Conservation (phyloP, 2,329 filamentous ascomycete genomes). For the Fusarium tjaetaba region DNA sequence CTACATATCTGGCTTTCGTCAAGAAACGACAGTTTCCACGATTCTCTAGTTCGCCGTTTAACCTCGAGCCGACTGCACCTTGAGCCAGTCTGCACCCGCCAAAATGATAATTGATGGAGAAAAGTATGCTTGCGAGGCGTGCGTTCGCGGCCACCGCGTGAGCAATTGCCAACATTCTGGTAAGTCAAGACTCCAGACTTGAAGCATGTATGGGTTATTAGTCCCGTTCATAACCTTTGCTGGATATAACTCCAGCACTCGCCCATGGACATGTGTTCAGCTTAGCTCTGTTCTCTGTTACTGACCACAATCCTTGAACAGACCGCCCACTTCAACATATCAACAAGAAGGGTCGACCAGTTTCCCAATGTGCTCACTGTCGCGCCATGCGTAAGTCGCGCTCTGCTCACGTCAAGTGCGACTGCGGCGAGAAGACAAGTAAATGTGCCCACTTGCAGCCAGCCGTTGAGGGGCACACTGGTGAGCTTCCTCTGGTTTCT, state of each 20-base stretch:
- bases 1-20: slow-evolving; percentile 5
- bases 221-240: background rate
- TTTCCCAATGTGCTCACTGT: slow-evolving; percentile 98
- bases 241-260: background rate
- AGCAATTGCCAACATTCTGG: slow-evolving; percentile 97
- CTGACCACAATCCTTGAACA: slow-evolving; percentile 52
- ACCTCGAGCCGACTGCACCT: slow-evolving; percentile 20
- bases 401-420: slow-evolving; percentile 93
- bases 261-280: background rate
- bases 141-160: slow-evolving; percentile 96
- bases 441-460: slow-evolving; percentile 70
- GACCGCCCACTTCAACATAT: slow-evolving; percentile 93
- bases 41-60: background rate
- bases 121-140: slow-evolving; percentile 98
- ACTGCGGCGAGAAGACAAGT: slow-evolving; percentile 93
- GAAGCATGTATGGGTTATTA: background rate
- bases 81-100: slow-evolving; percentile 27
- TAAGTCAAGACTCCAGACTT: slow-evolving; percentile 58
- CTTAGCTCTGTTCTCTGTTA: slow-evolving; percentile 16
- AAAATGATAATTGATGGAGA: slow-evolving; percentile 90
- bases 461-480: slow-evolving; percentile 67
- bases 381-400: slow-evolving; percentile 96
- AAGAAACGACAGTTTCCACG: slow-evolving; percentile 8
- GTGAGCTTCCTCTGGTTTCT: slow-evolving; percentile 53
- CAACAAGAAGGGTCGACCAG: slow-evolving; percentile 96